Evolutionary conservation across 257 asterid species (phyloP).

Genomic region (Solanum chmielewskii): DNA sequence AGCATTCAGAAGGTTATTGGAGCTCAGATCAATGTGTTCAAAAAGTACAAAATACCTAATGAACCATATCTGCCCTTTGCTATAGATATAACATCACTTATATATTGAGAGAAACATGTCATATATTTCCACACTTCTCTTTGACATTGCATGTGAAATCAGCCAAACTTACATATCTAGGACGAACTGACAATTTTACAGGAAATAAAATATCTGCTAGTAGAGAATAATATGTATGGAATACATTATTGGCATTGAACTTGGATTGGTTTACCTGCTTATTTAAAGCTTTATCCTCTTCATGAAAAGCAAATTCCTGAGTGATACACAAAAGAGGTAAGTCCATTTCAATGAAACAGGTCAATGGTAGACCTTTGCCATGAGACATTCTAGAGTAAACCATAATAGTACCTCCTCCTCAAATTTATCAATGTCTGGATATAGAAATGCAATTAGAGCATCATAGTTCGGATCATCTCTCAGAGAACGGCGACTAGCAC

Average conservation of each 20-base stretch:
- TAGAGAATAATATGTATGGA: neutral
- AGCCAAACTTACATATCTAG: neutral
- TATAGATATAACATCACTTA: neutral
- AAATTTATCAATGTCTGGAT: constrained; percentile 89
- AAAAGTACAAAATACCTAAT: neutral
- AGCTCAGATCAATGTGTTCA: neutral
- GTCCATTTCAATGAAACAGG: neutral
- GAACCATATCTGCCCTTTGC: neutral
- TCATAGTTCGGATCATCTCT: constrained; percentile 99
- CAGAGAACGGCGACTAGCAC: constrained; percentile 98
- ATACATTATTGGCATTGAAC: neutral
- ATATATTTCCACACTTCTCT: neutral
- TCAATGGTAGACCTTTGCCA: neutral
- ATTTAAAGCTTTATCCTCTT: constrained; percentile 90
- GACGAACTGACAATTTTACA: neutral
- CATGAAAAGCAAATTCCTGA: constrained; percentile 93
- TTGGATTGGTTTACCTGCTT: constrained; percentile 45
- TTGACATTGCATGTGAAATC: neutral
- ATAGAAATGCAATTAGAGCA: constrained; percentile 71
- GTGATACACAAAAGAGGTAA: neutral
- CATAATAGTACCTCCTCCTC: constrained; percentile 77
- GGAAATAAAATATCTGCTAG: neutral
- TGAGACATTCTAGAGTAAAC: neutral
- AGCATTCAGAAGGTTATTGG: neutral
- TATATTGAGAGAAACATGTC: neutral